Evolutionary conservation across 2,329 filamentous ascomycete species (phyloP), one percentile per base, ranked within the genome.

Genomic region (Clarireedia hainanense): DNA sequence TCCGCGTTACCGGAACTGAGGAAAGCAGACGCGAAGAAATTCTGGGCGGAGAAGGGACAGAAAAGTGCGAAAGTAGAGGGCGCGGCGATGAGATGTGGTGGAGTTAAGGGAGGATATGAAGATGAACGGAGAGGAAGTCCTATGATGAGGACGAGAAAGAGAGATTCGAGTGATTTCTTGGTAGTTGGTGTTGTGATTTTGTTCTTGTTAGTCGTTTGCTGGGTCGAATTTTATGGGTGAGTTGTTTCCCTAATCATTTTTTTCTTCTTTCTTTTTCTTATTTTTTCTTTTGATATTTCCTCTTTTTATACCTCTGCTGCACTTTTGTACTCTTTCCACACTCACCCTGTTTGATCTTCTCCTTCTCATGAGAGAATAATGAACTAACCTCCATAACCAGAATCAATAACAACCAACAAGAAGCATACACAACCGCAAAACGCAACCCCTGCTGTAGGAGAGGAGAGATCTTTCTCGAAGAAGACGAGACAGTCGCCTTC

Each of bases 151-250:
- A 51, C n/a, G 48, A 30, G 23, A 12, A 39, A 37, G 17, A 54
- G 61, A 17, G 59, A 64, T 17, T 64, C 63, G 26, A 63, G 58
- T 36, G 66, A 68, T 58, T 50, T 65, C n/a, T 47, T 67, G 40
- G 63, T 67, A 6, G 64, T 68, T 6, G 64, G 62, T 1, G 64
- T 68, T 26, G 66, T 68, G 24, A 26, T 68, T 1, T 24, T 67
- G 2, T 68, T 68, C 42, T 42, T 68, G 26, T 42, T 56, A 3
- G 59, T 61, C 5, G 64, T 55, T 15, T 50, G 24, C 42, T 36
- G 23, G 1, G 30, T 67, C 1, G 56, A 66, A 5, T 52, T 59
- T 23, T 26, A 37, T 51, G 47, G 40, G 53, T 56, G n/a, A 27
- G 53, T 47, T 51, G 6, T 27, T 20, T 1, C 30, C 20, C 20